Conservation (phyloP, 2,329 filamentous ascomycete genomes). For the Fonsecaea multimorphosa region DNA sequence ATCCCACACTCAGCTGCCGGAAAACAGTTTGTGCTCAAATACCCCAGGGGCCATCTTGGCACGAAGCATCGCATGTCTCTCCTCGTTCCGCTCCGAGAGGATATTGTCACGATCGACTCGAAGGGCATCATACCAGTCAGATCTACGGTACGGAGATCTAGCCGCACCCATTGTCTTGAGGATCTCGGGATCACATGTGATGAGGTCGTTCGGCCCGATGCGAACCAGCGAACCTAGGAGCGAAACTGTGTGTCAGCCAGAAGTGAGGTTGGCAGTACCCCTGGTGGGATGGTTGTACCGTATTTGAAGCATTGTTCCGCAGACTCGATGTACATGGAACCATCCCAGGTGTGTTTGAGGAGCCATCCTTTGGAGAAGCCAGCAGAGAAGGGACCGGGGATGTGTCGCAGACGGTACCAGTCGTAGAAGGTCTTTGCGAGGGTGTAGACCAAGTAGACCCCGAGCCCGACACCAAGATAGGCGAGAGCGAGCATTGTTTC, state of each 20-base stretch:
- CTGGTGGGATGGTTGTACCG: conserved; percentile 14
- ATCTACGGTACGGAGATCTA: conserved; percentile 25
- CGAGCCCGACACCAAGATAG: conserved; percentile 10
- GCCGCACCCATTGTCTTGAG: conserved; percentile 24
- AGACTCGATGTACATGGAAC: conserved; percentile 26
- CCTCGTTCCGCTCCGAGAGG: conserved; percentile 30
- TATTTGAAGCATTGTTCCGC: conserved; percentile 28
- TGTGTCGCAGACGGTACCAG: conserved; percentile 30
- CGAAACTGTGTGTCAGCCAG: conserved; percentile 4
- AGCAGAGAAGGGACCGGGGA: conserved; percentile 27
- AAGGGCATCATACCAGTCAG: conserved; percentile 33
- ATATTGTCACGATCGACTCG: conserved; percentile 30
- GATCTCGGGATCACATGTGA: conserved; percentile 28
- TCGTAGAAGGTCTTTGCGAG: conserved; percentile 14
- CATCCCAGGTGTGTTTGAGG: conserved; percentile 28
- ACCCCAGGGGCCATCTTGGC: conserved; percentile 29
- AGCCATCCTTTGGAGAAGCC: conserved; percentile 30
- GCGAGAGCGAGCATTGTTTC: conserved; percentile 24
- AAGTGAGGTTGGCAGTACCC: neutral
- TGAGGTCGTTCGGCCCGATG: conserved; percentile 27
- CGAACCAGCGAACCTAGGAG: conserved; percentile 36
- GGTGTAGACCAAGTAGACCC: conserved; percentile 14
- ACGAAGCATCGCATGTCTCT: conserved; percentile 24
- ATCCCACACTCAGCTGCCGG: conserved; percentile 59
- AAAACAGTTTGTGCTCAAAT: conserved; percentile 4